These are phyloP conservation scores for Monosporascus sp. DNA, from an alignment of 2,329 filamentous ascomycete genomes.

Conservation along the genomic window DNA sequence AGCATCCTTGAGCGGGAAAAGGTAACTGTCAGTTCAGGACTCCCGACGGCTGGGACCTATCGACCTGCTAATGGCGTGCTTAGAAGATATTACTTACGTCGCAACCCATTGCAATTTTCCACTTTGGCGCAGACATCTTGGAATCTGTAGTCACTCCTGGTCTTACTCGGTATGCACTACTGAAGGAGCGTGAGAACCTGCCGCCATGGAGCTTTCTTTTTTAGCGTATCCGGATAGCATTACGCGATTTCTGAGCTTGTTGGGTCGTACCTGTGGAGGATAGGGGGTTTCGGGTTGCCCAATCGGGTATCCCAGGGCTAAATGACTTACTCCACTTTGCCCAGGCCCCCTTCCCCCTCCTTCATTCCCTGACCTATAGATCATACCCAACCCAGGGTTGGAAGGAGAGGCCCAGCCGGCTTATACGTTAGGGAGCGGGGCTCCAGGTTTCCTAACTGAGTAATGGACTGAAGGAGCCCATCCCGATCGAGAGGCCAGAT, in stretches of 20 bases:
- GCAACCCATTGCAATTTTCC: conserved; percentile 50
- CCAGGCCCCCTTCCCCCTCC: neutral
- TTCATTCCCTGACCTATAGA: neutral
- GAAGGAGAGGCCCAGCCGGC: neutral
- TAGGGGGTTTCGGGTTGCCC: conserved; percentile 5
- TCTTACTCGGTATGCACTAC: too few species aligned
- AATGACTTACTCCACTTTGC: neutral
- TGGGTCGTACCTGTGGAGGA: neutral
- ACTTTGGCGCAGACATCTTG: conserved; percentile 40
- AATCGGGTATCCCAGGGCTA: neutral
- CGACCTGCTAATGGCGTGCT: too few species aligned
- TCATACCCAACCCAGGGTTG: neutral
- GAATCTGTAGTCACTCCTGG: conserved; percentile 5
- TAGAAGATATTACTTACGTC: conserved; percentile 37
- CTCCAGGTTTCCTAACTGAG: neutral
- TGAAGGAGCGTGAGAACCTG: too few species aligned
- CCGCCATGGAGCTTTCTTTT: too few species aligned
- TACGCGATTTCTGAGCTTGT: neutral
- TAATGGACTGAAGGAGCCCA: neutral
- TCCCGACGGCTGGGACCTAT: too few species aligned
- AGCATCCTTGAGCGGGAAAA: conserved; percentile 48
- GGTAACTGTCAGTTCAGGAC: neutral
- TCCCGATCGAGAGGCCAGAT: neutral
- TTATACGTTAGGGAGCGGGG: neutral
- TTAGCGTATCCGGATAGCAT: neutral